phyloP scores from a whole-genome alignment of 2,329 filamentous ascomycete species.

The Phoma sp. region DNA sequence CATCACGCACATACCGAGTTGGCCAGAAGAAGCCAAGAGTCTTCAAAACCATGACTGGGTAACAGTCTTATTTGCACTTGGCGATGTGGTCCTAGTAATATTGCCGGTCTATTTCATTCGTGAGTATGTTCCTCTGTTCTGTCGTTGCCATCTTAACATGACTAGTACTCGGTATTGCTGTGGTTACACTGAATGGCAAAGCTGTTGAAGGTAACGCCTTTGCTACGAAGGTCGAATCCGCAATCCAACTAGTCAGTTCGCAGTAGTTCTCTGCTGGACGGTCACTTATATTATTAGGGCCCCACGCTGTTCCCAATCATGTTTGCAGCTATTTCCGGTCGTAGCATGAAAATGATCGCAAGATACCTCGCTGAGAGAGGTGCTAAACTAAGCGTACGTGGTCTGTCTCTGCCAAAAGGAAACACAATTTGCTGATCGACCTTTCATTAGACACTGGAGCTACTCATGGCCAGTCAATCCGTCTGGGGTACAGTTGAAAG shows the following conservation, averaged over 20 bases:
- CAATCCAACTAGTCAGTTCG: slow-evolving; percentile 31
- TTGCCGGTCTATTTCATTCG: slow-evolving; percentile 45
- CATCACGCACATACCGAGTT: slow-evolving; percentile 33
- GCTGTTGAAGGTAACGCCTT: slow-evolving; percentile 29
- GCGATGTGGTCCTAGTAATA: slow-evolving; percentile 38
- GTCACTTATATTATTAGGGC: slow-evolving; percentile 22
- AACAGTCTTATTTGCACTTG: slow-evolving; percentile 24
- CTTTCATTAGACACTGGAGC: slow-evolving; percentile 36
- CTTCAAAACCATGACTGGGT: slow-evolving; percentile 36
- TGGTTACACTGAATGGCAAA: slow-evolving; percentile 33
- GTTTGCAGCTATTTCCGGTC: slow-evolving; percentile 44
- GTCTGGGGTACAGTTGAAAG: slow-evolving; percentile 48
- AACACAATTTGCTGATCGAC: not conserved
- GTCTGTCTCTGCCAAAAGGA: not conserved
- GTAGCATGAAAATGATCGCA: slow-evolving; percentile 47
- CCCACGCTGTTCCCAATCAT: slow-evolving; percentile 48
- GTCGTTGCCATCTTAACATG: not conserved
- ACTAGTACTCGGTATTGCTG: slow-evolving; percentile 38
- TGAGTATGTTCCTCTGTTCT: slow-evolving; percentile 18
- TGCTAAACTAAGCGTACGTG: slow-evolving; percentile 37
- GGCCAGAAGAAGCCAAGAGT: slow-evolving; percentile 36
- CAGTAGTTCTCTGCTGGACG: not conserved
- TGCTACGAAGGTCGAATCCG: slow-evolving; percentile 35
- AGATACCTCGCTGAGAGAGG: slow-evolving; percentile 44
- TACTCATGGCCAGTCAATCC: slow-evolving; percentile 47